phyloP scores from a whole-genome alignment of 2,329 filamentous ascomycete genomes.

The Stemphylium vesicarium region DNA sequence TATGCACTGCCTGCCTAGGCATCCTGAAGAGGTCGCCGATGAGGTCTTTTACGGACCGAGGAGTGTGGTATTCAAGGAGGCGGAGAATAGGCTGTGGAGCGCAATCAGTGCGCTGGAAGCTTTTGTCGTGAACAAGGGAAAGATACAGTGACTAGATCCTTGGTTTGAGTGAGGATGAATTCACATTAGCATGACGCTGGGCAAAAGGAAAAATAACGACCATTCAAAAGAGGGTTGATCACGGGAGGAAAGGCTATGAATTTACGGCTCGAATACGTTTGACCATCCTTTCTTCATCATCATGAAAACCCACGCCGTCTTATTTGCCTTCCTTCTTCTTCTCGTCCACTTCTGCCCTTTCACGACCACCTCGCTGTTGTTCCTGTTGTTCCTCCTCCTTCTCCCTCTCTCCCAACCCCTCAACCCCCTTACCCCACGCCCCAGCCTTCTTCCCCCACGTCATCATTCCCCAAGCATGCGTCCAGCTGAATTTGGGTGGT shows the following conservation, averaged over 20 bases:
- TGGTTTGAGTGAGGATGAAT: slow-evolving; percentile 27
- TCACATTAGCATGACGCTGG: not conserved
- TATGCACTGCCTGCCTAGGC: slow-evolving; percentile 96
- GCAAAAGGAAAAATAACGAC: not conserved
- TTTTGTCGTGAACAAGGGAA: slow-evolving; percentile 94
- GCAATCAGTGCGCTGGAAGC: slow-evolving; percentile 83
- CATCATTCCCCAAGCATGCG: slow-evolving; percentile 62
- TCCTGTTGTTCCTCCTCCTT: slow-evolving; percentile 33
- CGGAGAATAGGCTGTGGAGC: slow-evolving; percentile 92
- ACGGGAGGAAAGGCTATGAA: not conserved
- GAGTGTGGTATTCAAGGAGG: slow-evolving; percentile 91
- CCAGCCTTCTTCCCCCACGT: slow-evolving; percentile 62
- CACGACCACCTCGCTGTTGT: not conserved
- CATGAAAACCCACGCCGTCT: not conserved
- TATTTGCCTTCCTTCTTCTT: not conserved
- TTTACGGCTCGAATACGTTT: no score
- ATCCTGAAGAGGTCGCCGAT: slow-evolving; percentile 90
- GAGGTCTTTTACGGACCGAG: slow-evolving; percentile 89
- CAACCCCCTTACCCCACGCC: slow-evolving; percentile 59
- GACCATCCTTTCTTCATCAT: no score
- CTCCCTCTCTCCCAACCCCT: slow-evolving; percentile 52
- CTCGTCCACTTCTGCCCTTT: not conserved
- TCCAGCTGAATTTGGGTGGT: slow-evolving; percentile 59
- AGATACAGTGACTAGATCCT: slow-evolving; percentile 60
- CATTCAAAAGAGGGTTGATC: not conserved